Percentiles rank a stretch among this genome's conserved stretches.
Conservation (phyloP, 495 filamentous ascomycete genomes). For the Cercophora samala region DNA sequence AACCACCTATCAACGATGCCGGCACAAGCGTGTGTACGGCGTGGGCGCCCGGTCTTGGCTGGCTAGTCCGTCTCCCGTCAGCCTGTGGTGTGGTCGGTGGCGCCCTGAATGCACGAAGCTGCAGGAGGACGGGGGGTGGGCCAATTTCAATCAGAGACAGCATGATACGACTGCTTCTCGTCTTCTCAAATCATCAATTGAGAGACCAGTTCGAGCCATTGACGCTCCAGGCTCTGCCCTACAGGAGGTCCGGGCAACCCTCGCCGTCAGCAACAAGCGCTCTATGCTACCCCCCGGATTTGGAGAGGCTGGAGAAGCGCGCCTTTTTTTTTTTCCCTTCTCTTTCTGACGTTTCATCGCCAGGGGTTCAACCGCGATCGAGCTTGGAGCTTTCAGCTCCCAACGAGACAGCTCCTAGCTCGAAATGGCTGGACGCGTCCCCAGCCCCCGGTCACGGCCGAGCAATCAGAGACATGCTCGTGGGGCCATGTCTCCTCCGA, state of each 20-base stretch:
- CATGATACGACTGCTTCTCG: background rate
- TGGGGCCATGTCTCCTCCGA: slow-evolving; percentile 7
- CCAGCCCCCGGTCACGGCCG: slow-evolving; percentile 15
- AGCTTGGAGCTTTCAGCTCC: slow-evolving; percentile 29
- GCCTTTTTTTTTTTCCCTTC: background rate
- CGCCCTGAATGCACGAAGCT: slow-evolving; percentile 5
- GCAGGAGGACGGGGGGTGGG: background rate
- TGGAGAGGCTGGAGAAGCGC: slow-evolving; percentile 15
- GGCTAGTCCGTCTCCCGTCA: slow-evolving; percentile 7
- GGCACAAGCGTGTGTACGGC: slow-evolving; percentile 16
- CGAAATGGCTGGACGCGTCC: slow-evolving; percentile 28
- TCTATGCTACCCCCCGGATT: slow-evolving; percentile 5
- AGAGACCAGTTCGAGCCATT: slow-evolving; percentile 3
- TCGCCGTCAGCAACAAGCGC: background rate
- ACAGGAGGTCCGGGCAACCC: background rate
- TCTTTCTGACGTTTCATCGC: too few relatives aligned
- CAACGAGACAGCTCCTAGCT: slow-evolving; percentile 30
- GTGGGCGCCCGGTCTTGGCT: slow-evolving; percentile 10
- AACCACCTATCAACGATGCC: slow-evolving; percentile 17
- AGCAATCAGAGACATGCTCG: slow-evolving; percentile 23
- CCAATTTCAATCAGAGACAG: background rate
- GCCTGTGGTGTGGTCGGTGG: slow-evolving; percentile 5
- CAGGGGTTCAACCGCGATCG: background rate
- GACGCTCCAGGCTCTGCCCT: background rate
- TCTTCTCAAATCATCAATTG: slow-evolving; percentile 8